Evolutionary conservation across 371 early-diverging fungal genomes (phyloP).

Genomic region (Smittium culicis): DNA sequence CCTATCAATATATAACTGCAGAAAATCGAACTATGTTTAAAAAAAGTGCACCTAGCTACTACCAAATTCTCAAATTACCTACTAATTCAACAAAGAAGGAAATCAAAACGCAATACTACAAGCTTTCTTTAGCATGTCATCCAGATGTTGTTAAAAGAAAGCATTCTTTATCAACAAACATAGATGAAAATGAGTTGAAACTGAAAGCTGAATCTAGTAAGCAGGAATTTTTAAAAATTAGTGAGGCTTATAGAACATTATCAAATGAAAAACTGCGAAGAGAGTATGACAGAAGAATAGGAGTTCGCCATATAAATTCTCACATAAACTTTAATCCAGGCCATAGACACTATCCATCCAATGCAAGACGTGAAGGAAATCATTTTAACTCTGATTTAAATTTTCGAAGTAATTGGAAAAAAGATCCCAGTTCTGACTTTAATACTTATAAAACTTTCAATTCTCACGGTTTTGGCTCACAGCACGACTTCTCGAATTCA

Average conservation of each 20-base stretch:
- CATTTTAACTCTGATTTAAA: no score
- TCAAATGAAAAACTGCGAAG: conserved; percentile 7
- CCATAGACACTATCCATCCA: no score
- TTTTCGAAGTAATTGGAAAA: no score
- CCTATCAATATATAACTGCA: no score
- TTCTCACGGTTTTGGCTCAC: no score
- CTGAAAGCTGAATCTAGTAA: no score
- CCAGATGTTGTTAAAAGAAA: conserved; percentile 5
- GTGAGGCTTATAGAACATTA: conserved; percentile 9
- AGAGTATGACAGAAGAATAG: conserved; percentile 9
- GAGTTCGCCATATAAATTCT: no score
- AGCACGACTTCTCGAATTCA: no score
- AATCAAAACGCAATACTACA: conserved; percentile 9
- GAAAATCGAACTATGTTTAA: background rate
- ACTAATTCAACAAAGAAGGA: conserved; percentile 5
- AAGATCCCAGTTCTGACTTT: no score
- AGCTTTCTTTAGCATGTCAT: conserved; percentile 8
- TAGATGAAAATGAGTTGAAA: conserved; percentile 6
- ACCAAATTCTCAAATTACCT: conserved; percentile 9
- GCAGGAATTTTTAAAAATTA: conserved; percentile 8
- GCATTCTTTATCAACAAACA: background rate
- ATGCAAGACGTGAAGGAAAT: no score
- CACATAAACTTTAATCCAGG: no score
- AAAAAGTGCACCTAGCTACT: conserved; percentile 1
- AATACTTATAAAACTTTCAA: no score